These are phyloP conservation scores for Phalaenopsis hybrid DNA, from an alignment of 116 monocot genomes.

Conservation along the genomic window DNA sequence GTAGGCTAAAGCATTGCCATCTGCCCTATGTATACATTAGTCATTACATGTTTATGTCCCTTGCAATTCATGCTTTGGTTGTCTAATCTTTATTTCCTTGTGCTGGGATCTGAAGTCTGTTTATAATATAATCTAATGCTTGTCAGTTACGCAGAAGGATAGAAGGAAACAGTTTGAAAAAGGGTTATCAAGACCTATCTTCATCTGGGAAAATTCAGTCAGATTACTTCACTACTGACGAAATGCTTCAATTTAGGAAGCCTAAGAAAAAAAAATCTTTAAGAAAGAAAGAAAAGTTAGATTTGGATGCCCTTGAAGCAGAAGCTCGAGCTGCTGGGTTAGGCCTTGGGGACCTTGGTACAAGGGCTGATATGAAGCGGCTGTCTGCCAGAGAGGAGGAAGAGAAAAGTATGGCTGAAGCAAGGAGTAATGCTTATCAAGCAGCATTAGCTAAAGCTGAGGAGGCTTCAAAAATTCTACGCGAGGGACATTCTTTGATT, in stretches of 20 bases:
- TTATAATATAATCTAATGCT: slow-evolving; percentile 2
- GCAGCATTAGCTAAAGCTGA: slow-evolving; percentile 81
- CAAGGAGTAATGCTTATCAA: slow-evolving; percentile 66
- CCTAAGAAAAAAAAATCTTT: slow-evolving; percentile 96
- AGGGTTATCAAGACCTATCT: slow-evolving; percentile 59
- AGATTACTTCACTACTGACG: slow-evolving; percentile 83
- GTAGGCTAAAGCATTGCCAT: neutral
- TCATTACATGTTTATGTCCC: neutral
- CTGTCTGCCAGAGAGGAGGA: slow-evolving; percentile 42
- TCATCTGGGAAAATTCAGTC: slow-evolving; percentile 52
- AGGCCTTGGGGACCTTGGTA: slow-evolving; percentile 74
- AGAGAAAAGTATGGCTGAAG: slow-evolving; percentile 56
- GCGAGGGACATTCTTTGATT: slow-evolving; percentile 36
- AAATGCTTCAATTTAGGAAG: slow-evolving; percentile 95
- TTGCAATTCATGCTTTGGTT: neutral
- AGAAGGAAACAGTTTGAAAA: slow-evolving; percentile 40
- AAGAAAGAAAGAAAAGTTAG: slow-evolving; percentile 81
- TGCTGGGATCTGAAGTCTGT: neutral
- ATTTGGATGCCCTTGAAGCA: slow-evolving; percentile 85
- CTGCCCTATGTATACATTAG: neutral
- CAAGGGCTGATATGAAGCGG: slow-evolving; percentile 56
- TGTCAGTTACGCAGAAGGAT: slow-evolving; percentile 77
- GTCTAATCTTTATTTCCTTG: slow-evolving; percentile 1
- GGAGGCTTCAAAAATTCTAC: slow-evolving; percentile 69
- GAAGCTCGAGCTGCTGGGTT: slow-evolving; percentile 76